Evolutionary conservation across 2,329 filamentous ascomycete species (phyloP), one percentile per base, ranked within the genome.

Genomic region (Dactylella cylindrospora): DNA sequence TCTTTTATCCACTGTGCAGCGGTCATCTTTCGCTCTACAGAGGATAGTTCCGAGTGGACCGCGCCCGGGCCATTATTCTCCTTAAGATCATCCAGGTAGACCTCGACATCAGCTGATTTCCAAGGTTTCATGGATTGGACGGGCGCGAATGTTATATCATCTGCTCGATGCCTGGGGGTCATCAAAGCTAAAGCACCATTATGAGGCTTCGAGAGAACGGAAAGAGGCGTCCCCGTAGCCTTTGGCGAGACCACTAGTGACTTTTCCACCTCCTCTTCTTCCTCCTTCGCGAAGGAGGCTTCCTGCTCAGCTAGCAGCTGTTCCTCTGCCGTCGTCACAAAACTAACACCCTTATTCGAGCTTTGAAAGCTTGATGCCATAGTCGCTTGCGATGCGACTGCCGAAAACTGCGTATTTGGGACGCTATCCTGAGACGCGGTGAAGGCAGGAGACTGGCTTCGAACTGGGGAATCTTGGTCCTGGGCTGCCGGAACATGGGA

Each of bases 1-100:
- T 84, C 81, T 55, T 84, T 77, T 31, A 98, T 86, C 89, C 91
- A 98, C 72, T 96, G 84, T 72, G 95, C 89, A 0, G 97, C 88
- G 3, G 84, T 91, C 90, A 98, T 95, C 29, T 80, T 77, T 76
- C 86, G 90, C 75, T 97, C 93, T 0, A 84, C 81, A 47, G 80
- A 86, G 1, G 81, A 85, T 47, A 98, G 74, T 10, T 80, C 80
- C 0, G 77, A 77, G 9, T 81, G 82, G 20, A 82, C 74, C 7
- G 74, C 73, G 13, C 75, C 75, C 1, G 76, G 69, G 65, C 73
- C 75, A 0, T 74, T 72, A 51, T 81, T 83, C 66, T 84, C 79
- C 66, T 73, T 71, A 43, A 61, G 9, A n/a, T 23, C 47, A 7
- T 44, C 55, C 5, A 61, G 52, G 15, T 44, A 61, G 9, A 28